A percentile compares a stretch with the other conserved stretches of the same genome.
These are phyloP conservation scores for Melaleuca quinquenervia DNA, from an alignment of 345 rosid genomes.

Conservation along the genomic window DNA sequence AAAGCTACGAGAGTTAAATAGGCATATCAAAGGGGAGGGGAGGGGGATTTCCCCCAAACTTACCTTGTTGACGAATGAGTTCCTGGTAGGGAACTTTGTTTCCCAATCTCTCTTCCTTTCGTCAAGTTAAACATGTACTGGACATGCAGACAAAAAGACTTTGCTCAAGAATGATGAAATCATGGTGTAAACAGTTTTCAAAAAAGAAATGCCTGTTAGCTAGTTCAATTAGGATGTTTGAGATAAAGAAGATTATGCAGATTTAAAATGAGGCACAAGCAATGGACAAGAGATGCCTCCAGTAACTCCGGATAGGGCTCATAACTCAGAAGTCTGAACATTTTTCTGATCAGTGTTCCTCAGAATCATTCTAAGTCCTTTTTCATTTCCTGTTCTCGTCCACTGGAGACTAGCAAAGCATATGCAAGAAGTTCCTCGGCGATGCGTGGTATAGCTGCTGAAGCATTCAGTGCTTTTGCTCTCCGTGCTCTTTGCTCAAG, in stretches of 20 bases:
- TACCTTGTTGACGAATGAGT: not conserved
- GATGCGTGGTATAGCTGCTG: not conserved
- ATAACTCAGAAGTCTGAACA: not conserved
- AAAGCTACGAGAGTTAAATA: not conserved
- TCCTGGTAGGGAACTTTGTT: not conserved
- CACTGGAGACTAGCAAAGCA: not conserved
- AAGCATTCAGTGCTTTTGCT: not conserved
- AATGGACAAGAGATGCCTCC: not conserved
- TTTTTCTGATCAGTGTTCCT: not conserved
- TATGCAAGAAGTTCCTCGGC: not conserved
- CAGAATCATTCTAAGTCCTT: not conserved
- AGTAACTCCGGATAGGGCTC: not conserved
- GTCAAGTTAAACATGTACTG: not conserved
- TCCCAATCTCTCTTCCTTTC: too few species aligned
- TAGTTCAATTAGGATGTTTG: not conserved
- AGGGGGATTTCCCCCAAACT: not conserved
- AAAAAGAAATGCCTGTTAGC: not conserved
- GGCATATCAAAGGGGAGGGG: not conserved
- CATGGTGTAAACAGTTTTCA: not conserved
- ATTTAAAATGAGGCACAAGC: not conserved
- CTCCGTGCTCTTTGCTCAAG: not conserved
- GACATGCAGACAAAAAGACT: not conserved
- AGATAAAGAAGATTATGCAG: not conserved
- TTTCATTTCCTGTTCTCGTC: not conserved
- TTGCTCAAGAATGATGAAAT: not conserved